These are phyloP conservation scores for Cylindrodendrum hubeiense DNA, from an alignment of 2,329 filamentous ascomycete species.

Conservation along the genomic window DNA sequence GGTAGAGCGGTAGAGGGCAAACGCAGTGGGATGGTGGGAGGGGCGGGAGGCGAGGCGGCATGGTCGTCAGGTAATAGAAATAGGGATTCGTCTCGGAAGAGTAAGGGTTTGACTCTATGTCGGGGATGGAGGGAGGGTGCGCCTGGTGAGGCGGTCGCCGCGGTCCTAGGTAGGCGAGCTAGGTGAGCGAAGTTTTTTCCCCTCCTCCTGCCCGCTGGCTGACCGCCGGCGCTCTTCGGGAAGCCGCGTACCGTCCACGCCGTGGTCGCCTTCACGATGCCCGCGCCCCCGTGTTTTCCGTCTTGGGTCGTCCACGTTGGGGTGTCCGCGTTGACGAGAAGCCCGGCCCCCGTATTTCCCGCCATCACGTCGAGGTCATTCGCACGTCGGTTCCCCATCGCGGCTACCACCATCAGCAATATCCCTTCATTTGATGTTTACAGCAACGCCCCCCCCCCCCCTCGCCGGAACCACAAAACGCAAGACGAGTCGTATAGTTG, in stretches of 20 bases:
- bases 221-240: constrained; percentile 27
- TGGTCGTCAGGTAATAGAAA: constrained; percentile 28
- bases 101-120: constrained; percentile 22
- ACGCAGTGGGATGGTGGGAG: constrained; percentile 25
- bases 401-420: constrained; percentile 18
- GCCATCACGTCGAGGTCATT: constrained; percentile 1
- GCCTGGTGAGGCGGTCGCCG: constrained; percentile 1
- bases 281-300: constrained; percentile 10
- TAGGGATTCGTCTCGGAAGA: constrained; percentile 7
- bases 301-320: constrained; percentile 1
- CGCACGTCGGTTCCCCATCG: constrained; percentile 15
- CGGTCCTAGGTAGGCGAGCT: neutral
- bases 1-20: neutral
- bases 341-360: neutral
- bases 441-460: constrained; percentile 9
- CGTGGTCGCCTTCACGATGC: constrained; percentile 23
- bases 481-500: neutral
- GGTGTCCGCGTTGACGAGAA: neutral
- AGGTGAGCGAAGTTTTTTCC: constrained; percentile 3
- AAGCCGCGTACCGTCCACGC: constrained; percentile 12
- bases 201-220: constrained; percentile 3
- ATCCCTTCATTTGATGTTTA: constrained; percentile 14
- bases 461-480: constrained; percentile 4
- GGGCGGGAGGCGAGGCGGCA: constrained; percentile 16
- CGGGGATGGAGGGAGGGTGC: constrained; percentile 25